phyloP scores from a whole-genome alignment of 2,329 filamentous ascomycete species.

The Diaporthe citrichinensis region DNA sequence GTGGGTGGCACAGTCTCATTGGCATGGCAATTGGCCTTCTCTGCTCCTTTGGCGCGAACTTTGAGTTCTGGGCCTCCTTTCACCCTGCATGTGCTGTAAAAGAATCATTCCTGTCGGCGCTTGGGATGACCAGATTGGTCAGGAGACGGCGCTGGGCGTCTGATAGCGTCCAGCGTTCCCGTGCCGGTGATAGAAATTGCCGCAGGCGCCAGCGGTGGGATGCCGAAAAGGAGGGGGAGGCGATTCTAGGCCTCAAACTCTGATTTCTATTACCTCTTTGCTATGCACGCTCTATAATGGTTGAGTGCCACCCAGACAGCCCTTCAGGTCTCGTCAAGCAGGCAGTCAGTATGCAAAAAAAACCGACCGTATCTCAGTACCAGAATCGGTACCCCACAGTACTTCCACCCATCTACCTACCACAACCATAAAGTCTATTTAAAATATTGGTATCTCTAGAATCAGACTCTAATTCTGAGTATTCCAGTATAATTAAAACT shows the following conservation, averaged over 20 bases:
- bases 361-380: too few species aligned
- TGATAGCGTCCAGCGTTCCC: not conserved
- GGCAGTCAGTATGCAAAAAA: too few species aligned
- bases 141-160: not conserved
- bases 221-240: conserved; percentile 24
- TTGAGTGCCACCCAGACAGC: not conserved
- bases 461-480: too few species aligned
- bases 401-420: too few species aligned
- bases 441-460: too few species aligned
- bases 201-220: conserved; percentile 22
- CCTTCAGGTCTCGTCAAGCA: too few species aligned
- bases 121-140: not conserved
- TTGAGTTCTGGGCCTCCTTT: conserved; percentile 14
- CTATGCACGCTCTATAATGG: conserved; percentile 25
- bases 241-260: conserved; percentile 20
- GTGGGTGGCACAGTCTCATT: conserved; percentile 17
- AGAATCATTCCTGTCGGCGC: not conserved
- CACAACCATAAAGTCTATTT: too few species aligned
- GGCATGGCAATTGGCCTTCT: conserved; percentile 7
- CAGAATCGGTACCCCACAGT: too few species aligned
- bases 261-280: conserved; percentile 32
- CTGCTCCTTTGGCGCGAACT: not conserved
- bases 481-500: too few species aligned
- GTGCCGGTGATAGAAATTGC: not conserved
- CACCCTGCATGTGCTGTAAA: conserved; percentile 22